Base-by-base conservation (phyloP, 345 rosid species). In the Populus tremula region DNA sequence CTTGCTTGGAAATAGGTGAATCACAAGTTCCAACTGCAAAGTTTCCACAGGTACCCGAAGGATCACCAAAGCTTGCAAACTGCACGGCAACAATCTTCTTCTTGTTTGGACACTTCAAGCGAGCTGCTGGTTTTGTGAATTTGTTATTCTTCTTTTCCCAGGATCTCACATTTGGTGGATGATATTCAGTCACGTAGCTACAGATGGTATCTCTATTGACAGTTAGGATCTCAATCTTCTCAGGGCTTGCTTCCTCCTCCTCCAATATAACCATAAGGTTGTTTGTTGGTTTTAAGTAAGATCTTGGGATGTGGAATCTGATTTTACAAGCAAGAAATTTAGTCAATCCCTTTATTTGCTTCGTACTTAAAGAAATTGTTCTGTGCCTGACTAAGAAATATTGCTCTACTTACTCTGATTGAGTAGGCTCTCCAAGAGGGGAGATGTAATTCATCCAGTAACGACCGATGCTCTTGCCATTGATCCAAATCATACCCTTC, bases 251-350 rank as follows among this genome's bases (percentile, higher is more conserved):
- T 27, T 84, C 85, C 33, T 85, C 86, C 67, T 92, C 98, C 56
- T 93, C 98, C 68, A 96, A 76, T 36, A 96, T 83, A 4, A 92
- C 91, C 45, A 96, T 79, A 21, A 90, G 83, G 61, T 96, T 96
- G 39, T 85, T 74, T 70, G 67, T 85, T 41, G 90, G 88, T 88
- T 90, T 91, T 45, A 96, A 35, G 88, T 67, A 93, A 14, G 94
- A 80, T 84, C 96, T 89, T 62, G 99, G 98, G 80, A 95, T 87
- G 78, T 93, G 99, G 79, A 91, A 95, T 85, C 94, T 90, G 82
- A 65, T 65, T 71, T 50, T 20, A 69, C 64, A 59, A n/a, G 61
- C 47, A 49, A 49, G 54, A 17, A 14, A 63, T 39, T 41, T 8
- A 38, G 23, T 29, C 56, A 56, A 25, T 10, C 27, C 2, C 35